A percentile compares a stretch with the other conserved stretches of the same genome.
phyloP scores from a whole-genome alignment of 768 basidiomycete species.

The Lentinula lateritia region DNA sequence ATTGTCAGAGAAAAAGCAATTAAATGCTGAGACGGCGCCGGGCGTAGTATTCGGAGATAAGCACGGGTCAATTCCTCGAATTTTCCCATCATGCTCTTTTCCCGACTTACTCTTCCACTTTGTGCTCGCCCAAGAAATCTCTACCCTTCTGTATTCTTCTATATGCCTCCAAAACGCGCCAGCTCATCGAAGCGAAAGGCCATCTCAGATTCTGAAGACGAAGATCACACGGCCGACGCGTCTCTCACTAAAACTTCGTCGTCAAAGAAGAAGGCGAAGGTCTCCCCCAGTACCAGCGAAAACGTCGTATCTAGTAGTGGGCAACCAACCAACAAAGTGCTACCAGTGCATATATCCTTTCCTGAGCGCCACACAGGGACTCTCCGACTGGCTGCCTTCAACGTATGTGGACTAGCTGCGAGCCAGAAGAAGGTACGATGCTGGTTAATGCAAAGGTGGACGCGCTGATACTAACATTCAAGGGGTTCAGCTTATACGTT shows the following conservation, averaged over 20 bases:
- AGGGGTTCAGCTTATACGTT: conserved; percentile 81
- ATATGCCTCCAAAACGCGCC: conserved; percentile 26
- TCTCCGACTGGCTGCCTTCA: conserved; percentile 66
- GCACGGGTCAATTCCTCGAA: not conserved
- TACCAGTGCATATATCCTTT: conserved; percentile 60
- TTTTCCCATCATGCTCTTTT: not conserved
- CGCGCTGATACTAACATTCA: not conserved
- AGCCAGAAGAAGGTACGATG: conserved; percentile 67
- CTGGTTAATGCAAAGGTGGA: not conserved
- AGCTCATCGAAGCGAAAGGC: conserved; percentile 25
- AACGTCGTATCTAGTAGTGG: conserved; percentile 12
- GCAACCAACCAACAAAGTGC: conserved; percentile 69
- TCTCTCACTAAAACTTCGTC: conserved; percentile 8
- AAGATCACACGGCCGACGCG: conserved; percentile 13
- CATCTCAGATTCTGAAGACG: conserved; percentile 18
- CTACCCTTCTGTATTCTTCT: not conserved
- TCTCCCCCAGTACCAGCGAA: conserved; percentile 5
- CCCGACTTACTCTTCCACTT: not conserved
- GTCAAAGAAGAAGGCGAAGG: conserved; percentile 24
- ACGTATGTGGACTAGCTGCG: conserved; percentile 72
- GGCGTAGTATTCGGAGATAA: too few species aligned
- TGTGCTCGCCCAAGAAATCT: not conserved
- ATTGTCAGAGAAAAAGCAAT: too few species aligned
- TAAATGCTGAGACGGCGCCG: too few species aligned
- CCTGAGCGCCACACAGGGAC: conserved; percentile 42